Conservation (phyloP, 192 early-diverging fungal genomes). For the Coemansia sp. region DNA sequence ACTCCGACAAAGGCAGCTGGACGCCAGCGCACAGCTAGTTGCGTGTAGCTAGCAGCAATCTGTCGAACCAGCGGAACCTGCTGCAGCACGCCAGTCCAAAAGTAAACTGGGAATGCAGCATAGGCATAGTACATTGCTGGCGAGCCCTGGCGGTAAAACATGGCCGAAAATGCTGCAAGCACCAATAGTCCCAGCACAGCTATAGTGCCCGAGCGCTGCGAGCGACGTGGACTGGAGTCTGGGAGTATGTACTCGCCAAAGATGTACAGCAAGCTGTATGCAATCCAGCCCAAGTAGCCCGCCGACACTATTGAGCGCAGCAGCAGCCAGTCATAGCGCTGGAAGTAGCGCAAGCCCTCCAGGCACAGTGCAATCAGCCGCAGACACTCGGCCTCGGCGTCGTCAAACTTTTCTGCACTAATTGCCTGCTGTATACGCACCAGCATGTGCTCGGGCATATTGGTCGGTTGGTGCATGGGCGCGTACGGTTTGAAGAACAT, state of each 20-base stretch:
- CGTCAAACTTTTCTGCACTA: conserved; percentile 58
- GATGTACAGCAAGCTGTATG: conserved; percentile 78
- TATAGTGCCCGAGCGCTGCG: conserved; percentile 23
- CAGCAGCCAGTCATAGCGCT: conserved; percentile 97
- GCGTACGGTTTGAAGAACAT: conserved; percentile 77
- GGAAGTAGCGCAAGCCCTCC: conserved; percentile 88
- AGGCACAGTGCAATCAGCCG: conserved; percentile 66
- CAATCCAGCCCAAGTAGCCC: conserved; percentile 91
- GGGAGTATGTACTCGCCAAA: conserved; percentile 63
- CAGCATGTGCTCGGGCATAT: conserved; percentile 57
- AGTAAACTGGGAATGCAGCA: conserved; percentile 77
- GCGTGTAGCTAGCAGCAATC: conserved; percentile 28
- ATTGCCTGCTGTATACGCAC: conserved; percentile 64
- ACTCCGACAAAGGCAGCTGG: conserved; percentile 46
- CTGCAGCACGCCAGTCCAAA: conserved; percentile 72
- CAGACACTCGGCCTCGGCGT: conserved; percentile 68
- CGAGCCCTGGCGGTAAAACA: conserved; percentile 76
- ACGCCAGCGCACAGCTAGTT: conserved; percentile 32
- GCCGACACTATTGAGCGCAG: conserved; percentile 76
- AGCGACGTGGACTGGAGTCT: conserved; percentile 7
- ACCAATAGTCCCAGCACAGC: conserved; percentile 41
- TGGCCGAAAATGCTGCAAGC: conserved; percentile 48
- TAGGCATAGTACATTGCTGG: conserved; percentile 88
- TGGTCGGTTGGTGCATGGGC: conserved; percentile 58
- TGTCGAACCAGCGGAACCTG: conserved; percentile 32